These are phyloP conservation scores for Neurospora africana DNA, from an alignment of 495 filamentous ascomycete genomes.

Conservation along the genomic window DNA sequence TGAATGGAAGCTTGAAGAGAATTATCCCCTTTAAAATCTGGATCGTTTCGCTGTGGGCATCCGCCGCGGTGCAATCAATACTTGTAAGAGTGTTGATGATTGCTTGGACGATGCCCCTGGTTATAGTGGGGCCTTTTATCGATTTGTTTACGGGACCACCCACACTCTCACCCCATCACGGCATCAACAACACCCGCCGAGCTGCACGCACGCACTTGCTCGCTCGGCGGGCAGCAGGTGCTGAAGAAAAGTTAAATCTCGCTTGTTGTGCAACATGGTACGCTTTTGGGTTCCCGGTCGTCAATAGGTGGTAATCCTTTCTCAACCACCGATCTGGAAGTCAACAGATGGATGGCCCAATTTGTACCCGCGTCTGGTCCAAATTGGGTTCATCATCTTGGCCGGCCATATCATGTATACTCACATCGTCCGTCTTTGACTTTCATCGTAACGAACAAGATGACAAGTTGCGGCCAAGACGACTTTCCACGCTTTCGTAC, in stretches of 20 bases:
- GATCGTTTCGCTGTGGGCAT: not conserved
- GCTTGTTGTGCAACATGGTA: not conserved
- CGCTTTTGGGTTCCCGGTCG: not conserved
- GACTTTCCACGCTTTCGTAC: not conserved
- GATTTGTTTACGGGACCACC: not conserved
- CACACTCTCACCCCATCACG: too few relatives aligned
- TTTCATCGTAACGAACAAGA: not conserved
- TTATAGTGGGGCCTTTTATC: not conserved
- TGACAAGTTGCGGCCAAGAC: not conserved
- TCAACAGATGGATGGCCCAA: not conserved
- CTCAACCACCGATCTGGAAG: not conserved
- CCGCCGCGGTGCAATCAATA: not conserved
- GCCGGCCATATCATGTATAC: not conserved
- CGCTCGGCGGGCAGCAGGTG: not conserved
- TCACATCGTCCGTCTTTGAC: not conserved
- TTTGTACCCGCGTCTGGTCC: constrained; percentile 13
- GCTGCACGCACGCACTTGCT: not conserved
- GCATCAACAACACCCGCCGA: not conserved
- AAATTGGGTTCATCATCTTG: not conserved
- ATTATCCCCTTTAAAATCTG: not conserved
- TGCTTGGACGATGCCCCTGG: not conserved
- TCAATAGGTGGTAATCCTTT: not conserved
- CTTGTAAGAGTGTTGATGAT: not conserved
- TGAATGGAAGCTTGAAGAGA: not conserved
- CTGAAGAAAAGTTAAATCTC: not conserved